These are phyloP conservation scores for Waltergamsia citrina DNA, from an alignment of 2,329 filamentous ascomycete species.

Conservation along the genomic window DNA sequence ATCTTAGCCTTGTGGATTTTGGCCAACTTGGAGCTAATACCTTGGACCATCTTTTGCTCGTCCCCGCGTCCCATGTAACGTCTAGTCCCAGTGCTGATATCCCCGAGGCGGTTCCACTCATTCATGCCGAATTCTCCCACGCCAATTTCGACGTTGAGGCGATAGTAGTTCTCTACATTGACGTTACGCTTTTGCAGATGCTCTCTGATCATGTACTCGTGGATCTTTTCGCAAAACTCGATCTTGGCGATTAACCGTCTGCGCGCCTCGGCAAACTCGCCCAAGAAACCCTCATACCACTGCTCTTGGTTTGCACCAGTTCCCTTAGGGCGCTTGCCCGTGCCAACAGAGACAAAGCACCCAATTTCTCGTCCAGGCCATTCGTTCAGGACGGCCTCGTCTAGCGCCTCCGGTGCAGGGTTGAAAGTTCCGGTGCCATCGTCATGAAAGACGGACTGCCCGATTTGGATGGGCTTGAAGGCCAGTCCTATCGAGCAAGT, in stretches of 20 bases:
- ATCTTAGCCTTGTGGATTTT: conserved; percentile 72
- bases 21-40: conserved; percentile 70
- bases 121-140: conserved; percentile 99
- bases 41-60: conserved; percentile 68
- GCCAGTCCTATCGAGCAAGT: conserved; percentile 84
- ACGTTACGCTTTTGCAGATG: conserved; percentile 70
- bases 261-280: conserved; percentile 85
- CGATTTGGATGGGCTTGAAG: conserved; percentile 92
- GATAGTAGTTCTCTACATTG: conserved; percentile 84
- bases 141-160: conserved; percentile 92
- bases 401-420: conserved; percentile 72
- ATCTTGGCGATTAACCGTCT: conserved; percentile 82
- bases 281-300: conserved; percentile 92
- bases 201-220: conserved; percentile 75
- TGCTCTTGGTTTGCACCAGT: conserved; percentile 63
- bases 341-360: conserved; percentile 90
- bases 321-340: conserved; percentile 64
- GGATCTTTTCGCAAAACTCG: conserved; percentile 86
- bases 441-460: conserved; percentile 88
- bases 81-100: conserved; percentile 87
- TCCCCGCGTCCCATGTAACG: conserved; percentile 67
- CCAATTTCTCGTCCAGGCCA: conserved; percentile 92
- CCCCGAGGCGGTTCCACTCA: conserved; percentile 87
- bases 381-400: conserved; percentile 86
- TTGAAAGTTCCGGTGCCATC: conserved; percentile 91